Evolutionary conservation across 768 basidiomycete species (phyloP), one percentile per base, ranked within the genome.

Genomic region (Cyathus striatus): DNA sequence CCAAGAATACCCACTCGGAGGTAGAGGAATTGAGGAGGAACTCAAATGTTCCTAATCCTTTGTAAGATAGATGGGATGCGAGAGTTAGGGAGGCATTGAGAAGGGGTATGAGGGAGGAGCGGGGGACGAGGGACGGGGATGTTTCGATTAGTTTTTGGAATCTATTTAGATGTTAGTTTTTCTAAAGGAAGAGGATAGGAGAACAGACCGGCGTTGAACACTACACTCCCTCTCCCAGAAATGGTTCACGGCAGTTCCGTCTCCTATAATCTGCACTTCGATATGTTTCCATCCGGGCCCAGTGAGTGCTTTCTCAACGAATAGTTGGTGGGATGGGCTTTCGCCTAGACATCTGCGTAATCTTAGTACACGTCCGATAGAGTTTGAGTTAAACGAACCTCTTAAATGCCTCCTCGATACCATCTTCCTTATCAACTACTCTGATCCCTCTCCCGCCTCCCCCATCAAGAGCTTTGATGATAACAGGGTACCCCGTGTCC

Each of bases 141-240:
- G 58, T 44, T 64, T 93, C 91, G 43, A 93, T 83, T 41, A 94
- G 83, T 63, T 91, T 94, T 63, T 94, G 91, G 68, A 72, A 70
- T 43, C 65, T 66, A 33, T 3, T 23, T 25, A n/a, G 13, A 34
- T 35, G 20, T 41, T 18, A 20, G 44, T 18, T 16, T 30, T 4
- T 17, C 3, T 26, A 9, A 6, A 21, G 16, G 9, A 9, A 23
- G 35, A 21, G 22, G 7, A 26, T 22, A 2, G 6, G 5, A 41
- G 3, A 7, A 33, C 51, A 23, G 82, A 88, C 56, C 90, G 72
- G 51, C 91, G 72, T 62, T 94, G 91, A 2, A 94, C 87, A 37
- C 90, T 92, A 57, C 91, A 94, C 60, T 94, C 91, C 51, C 91
- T 81, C 63, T 93, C 91, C 61, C 91, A 93, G 35, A 92, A 72